phyloP scores from a whole-genome alignment of 768 basidiomycete species.

The Leucosporidium yakuticum region DNA sequence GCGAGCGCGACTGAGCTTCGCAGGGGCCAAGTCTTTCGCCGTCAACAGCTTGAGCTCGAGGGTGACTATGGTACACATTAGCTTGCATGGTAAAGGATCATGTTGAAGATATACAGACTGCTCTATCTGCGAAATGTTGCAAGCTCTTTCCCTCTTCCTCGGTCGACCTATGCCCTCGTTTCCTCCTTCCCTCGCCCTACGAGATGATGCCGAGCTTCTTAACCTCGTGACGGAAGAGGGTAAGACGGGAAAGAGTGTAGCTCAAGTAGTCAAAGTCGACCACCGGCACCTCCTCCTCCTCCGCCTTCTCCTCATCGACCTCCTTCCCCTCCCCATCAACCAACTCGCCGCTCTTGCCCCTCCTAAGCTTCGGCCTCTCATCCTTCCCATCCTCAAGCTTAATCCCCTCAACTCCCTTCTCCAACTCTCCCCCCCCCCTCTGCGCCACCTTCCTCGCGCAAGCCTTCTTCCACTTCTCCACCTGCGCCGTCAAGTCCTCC shows the following conservation, averaged over 20 bases:
- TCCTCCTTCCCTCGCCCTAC: background rate
- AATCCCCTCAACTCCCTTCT: background rate
- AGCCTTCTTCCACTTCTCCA: conserved; percentile 32
- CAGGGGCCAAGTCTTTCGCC: too few species aligned
- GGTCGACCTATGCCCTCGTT: too few species aligned
- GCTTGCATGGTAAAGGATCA: too few species aligned
- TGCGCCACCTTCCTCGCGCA: conserved; percentile 1
- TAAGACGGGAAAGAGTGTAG: conserved; percentile 55
- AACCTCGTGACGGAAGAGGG: conserved; percentile 47
- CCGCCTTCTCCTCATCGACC: conserved; percentile 40
- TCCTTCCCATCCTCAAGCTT: background rate
- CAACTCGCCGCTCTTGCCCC: conserved; percentile 8
- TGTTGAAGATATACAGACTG: too few species aligned
- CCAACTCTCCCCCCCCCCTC: background rate
- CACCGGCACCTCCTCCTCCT: conserved; percentile 49
- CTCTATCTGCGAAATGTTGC: too few species aligned
- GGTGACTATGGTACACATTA: too few species aligned
- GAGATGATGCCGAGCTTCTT: conserved; percentile 40
- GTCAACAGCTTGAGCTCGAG: too few species aligned
- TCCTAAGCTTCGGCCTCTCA: background rate
- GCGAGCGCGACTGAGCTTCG: too few species aligned
- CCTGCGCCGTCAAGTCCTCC: conserved; percentile 57
- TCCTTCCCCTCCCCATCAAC: conserved; percentile 44
- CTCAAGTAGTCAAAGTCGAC: conserved; percentile 82
- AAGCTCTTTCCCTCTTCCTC: too few species aligned